Conservation (phyloP, 352 stramenopile species). For the Globisporangium recalcitrans region DNA sequence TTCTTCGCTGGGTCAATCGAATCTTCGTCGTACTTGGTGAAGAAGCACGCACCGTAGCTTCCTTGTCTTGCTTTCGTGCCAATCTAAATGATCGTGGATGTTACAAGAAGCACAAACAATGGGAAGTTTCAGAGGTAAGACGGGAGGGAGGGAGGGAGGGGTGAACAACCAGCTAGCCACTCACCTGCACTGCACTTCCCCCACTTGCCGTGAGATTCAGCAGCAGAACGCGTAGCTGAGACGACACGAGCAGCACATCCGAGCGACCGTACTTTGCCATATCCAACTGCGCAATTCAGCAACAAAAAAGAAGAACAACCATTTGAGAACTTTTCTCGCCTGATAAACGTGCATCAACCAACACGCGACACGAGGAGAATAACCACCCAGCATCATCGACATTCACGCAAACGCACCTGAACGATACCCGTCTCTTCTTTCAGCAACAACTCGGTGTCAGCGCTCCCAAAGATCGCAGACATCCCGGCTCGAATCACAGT, state of each 20-base stretch:
- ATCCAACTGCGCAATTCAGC: slow-evolving; percentile 38
- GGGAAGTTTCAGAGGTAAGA: too few relatives aligned
- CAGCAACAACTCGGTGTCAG: slow-evolving; percentile 77
- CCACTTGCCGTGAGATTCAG: slow-evolving; percentile 68
- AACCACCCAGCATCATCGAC: background rate
- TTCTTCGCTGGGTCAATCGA: slow-evolving; percentile 55
- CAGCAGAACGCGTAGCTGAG: slow-evolving; percentile 71
- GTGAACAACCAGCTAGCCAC: background rate
- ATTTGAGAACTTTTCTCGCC: background rate
- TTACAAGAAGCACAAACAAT: too few relatives aligned
- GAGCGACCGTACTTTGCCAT: slow-evolving; percentile 40
- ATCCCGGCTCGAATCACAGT: slow-evolving; percentile 74
- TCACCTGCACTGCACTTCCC: slow-evolving; percentile 59
- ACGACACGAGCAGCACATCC: slow-evolving; percentile 81
- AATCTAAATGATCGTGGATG: slow-evolving; percentile 43
- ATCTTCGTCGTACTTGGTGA: slow-evolving; percentile 50
- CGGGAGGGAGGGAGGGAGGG: too few relatives aligned
- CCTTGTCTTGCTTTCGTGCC: slow-evolving; percentile 79
- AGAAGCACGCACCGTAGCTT: slow-evolving; percentile 81
- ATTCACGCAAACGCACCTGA: slow-evolving; percentile 33
- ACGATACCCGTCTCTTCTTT: slow-evolving; percentile 86
- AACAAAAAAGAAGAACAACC: background rate
- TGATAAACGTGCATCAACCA: background rate
- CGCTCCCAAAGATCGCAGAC: slow-evolving; percentile 78
- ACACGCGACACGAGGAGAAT: background rate